Conservation (phyloP, 2,329 filamentous ascomycete species). For the Botrytis pseudocinerea region DNA sequence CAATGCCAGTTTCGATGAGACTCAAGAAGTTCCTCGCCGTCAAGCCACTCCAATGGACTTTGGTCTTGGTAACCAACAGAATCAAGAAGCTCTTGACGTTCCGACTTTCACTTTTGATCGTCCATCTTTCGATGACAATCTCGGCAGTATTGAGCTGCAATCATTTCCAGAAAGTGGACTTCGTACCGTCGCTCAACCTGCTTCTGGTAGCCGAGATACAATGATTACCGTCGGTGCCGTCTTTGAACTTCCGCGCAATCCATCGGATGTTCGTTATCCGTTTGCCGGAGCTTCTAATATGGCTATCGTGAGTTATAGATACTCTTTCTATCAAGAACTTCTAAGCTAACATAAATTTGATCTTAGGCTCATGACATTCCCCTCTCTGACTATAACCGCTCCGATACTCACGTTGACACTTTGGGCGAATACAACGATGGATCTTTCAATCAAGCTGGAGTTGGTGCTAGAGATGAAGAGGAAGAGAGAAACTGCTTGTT, state of each 20-base stretch:
- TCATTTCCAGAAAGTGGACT: too few relatives aligned
- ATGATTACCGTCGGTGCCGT: conserved; percentile 10
- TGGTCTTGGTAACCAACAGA: not conserved
- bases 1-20: not conserved
- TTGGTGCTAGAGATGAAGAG: too few relatives aligned
- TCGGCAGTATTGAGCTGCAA: not conserved
- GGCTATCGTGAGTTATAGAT: not conserved
- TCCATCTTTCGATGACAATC: not conserved
- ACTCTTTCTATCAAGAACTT: not conserved
- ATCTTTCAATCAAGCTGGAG: not conserved
- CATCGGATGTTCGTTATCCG: not conserved
- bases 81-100: not conserved
- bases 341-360: not conserved
- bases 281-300: conserved; percentile 7
- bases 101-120: not conserved
- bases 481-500: not conserved
- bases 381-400: not conserved
- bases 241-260: not conserved
- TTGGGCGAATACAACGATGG: not conserved
- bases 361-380: not conserved
- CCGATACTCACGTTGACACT: not conserved
- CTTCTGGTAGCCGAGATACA: not conserved
- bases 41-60: not conserved
- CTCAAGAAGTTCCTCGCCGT: not conserved
- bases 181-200: not conserved